Percentiles rank a stretch among this genome's conserved stretches.
phyloP scores from a whole-genome alignment of 306 rosid genomes.

The Rosa lucieae region DNA sequence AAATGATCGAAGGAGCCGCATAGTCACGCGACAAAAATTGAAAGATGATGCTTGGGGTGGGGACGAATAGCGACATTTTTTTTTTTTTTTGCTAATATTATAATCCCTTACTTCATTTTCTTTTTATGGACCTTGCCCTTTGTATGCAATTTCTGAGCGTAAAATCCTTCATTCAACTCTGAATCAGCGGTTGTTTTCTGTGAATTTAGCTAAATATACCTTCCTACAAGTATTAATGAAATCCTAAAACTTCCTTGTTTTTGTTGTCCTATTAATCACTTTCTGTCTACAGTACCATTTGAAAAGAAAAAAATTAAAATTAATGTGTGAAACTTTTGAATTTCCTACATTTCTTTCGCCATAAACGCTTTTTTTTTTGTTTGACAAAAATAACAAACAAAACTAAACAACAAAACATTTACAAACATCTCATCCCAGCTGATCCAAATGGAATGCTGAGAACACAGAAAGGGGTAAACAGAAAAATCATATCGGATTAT shows the following conservation, averaged over 20 bases:
- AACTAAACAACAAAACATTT: too few species aligned
- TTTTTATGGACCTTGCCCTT: background rate
- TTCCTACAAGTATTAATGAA: background rate
- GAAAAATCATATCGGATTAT: too few species aligned
- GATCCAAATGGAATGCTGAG: too few species aligned
- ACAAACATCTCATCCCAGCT: too few species aligned
- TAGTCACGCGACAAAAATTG: slow-evolving; percentile 67
- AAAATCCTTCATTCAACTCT: background rate
- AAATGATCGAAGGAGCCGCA: slow-evolving; percentile 70
- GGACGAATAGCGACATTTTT: slow-evolving; percentile 34
- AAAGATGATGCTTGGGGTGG: slow-evolving; percentile 93
- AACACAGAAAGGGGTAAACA: too few species aligned
- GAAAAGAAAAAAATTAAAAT: too few species aligned
- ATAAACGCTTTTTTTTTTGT: too few species aligned
- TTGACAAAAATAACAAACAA: too few species aligned
- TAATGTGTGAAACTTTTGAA: too few species aligned
- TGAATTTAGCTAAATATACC: background rate
- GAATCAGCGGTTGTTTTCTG: background rate
- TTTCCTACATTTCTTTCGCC: too few species aligned
- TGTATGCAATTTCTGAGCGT: background rate
- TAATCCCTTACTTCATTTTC: background rate
- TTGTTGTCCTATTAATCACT: background rate
- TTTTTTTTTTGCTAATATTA: background rate
- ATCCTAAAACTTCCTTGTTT: background rate
- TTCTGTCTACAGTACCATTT: background rate